Evolutionary conservation across 2,329 filamentous ascomycete species (phyloP).

Genomic region (Dissoconium aciculare): DNA sequence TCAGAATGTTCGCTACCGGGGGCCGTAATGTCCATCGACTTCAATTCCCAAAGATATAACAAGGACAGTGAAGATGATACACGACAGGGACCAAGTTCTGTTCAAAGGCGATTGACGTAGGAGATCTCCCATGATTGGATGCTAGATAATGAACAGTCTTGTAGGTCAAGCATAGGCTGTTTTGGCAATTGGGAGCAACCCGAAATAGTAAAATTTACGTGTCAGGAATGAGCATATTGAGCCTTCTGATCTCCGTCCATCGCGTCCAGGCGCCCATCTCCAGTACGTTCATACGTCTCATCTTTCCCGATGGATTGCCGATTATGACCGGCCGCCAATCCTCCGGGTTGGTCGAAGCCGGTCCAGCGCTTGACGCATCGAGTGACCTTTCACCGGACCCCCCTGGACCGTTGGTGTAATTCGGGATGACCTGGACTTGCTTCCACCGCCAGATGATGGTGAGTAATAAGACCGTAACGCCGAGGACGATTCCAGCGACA

Average conservation of each 20-base stretch:
- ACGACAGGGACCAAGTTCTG: no score
- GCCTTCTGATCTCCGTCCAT: constrained; percentile 53
- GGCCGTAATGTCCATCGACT: no score
- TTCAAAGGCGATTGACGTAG: no score
- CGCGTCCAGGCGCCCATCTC: constrained; percentile 54
- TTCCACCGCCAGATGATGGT: constrained; percentile 49
- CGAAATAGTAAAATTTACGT: no score
- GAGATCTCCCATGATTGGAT: no score
- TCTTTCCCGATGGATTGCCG: constrained; percentile 54
- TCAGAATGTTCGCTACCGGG: no score
- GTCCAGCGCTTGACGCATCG: constrained; percentile 5
- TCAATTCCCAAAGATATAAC: no score
- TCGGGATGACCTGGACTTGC: constrained; percentile 53
- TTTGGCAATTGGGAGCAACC: no score
- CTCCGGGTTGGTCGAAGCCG: constrained; percentile 35
- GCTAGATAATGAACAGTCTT: no score
- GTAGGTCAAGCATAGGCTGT: no score
- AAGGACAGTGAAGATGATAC: no score
- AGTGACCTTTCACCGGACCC: constrained; percentile 12
- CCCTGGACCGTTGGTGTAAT: constrained; percentile 33
- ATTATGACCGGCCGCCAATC: constrained; percentile 57
- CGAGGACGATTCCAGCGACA: constrained; percentile 50
- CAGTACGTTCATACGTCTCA: constrained; percentile 53
- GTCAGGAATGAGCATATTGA: constrained; percentile 32
- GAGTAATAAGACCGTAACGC: constrained; percentile 49